These are phyloP conservation scores for Syzygium oleosum DNA, from an alignment of 345 rosid species.

Conservation along the genomic window DNA sequence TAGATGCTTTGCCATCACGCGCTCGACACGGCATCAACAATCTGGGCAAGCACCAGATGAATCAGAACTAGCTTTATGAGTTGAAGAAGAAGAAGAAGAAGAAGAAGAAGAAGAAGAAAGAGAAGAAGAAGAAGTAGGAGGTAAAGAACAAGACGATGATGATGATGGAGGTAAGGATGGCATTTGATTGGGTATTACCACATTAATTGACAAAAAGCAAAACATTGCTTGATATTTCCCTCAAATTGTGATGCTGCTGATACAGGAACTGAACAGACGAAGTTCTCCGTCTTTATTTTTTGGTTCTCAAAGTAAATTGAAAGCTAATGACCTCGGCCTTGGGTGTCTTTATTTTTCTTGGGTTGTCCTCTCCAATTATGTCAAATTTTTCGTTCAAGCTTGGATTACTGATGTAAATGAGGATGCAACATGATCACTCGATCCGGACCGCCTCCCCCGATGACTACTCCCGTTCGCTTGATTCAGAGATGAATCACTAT, in stretches of 20 bases:
- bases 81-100: not conserved
- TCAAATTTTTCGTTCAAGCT: not conserved
- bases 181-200: not conserved
- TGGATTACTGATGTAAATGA: not conserved
- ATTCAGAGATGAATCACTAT: not conserved
- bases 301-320: not conserved
- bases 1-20: not conserved
- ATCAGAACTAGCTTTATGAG: not conserved
- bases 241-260: not conserved
- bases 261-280: not conserved
- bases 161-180: not conserved
- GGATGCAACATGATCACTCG: not conserved
- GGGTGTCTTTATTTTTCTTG: not conserved
- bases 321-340: not conserved
- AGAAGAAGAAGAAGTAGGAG: not conserved
- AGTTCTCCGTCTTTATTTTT: not conserved
- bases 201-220: not conserved
- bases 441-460: not conserved
- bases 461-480: not conserved
- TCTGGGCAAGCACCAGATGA: not conserved
- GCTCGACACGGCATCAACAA: not conserved
- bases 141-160: not conserved
- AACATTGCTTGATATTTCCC: not conserved
- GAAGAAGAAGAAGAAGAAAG: rapidly evolving
- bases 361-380: not conserved